phyloP scores from a whole-genome alignment of 805 yeast species.

The Pichia deserticola region DNA sequence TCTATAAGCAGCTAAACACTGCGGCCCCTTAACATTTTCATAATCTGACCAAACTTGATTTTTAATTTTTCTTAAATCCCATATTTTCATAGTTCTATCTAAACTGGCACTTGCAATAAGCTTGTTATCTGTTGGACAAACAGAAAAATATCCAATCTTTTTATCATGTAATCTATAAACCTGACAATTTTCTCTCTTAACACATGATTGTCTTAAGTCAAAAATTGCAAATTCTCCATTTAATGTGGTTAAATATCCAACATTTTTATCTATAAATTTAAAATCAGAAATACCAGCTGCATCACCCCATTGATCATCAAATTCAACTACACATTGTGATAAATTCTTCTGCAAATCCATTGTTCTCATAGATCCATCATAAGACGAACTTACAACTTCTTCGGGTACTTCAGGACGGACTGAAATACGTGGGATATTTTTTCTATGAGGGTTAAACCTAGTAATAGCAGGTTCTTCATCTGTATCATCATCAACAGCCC shows the following conservation, averaged over 20 bases:
- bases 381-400: conserved; percentile 62
- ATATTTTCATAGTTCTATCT: conserved; percentile 74
- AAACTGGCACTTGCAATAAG: conserved; percentile 84
- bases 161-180: conserved; percentile 72
- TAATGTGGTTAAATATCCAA: conserved; percentile 67
- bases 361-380: conserved; percentile 79
- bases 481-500: conserved; percentile 57
- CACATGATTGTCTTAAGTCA: conserved; percentile 47
- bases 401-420: conserved; percentile 46
- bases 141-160: conserved; percentile 83
- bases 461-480: conserved; percentile 45
- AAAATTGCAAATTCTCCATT: conserved; percentile 72
- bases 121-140: conserved; percentile 59
- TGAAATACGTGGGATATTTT: conserved; percentile 49
- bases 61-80: conserved; percentile 68
- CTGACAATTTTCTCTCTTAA: conserved; percentile 15
- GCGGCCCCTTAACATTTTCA: conserved; percentile 39
- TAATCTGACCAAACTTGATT: conserved; percentile 53
- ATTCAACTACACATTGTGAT: conserved; percentile 54
- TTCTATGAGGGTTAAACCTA: conserved; percentile 67
- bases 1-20: conserved; percentile 50
- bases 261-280: conserved; percentile 47
- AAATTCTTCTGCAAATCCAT: conserved; percentile 58
- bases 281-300: conserved; percentile 71
- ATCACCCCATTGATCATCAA: conserved; percentile 45